These are phyloP conservation scores for Apostasia ramifera DNA, from an alignment of 106 monocot species.

Conservation along the genomic window DNA sequence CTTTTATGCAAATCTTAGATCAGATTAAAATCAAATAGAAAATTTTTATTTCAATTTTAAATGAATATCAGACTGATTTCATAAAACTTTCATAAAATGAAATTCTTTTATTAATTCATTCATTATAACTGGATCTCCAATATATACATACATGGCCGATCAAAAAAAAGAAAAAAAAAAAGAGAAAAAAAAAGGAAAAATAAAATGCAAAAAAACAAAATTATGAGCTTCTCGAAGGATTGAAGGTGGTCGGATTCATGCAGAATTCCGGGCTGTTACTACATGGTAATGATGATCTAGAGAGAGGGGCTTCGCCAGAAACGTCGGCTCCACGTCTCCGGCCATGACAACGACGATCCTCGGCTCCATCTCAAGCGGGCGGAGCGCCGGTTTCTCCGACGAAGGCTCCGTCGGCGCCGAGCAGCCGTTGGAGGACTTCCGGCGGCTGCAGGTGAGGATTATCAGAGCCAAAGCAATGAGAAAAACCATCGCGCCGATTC, in stretches of 20 bases:
- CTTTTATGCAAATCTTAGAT: too few species aligned
- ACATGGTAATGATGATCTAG: background rate
- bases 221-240: too few species aligned
- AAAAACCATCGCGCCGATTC: conserved; percentile 25
- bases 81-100: too few species aligned
- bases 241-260: background rate
- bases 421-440: background rate
- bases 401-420: background rate
- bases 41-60: too few species aligned
- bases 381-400: background rate
- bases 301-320: conserved; percentile 25
- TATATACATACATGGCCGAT: too few species aligned
- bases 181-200: too few species aligned
- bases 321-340: conserved; percentile 39
- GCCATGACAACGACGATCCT: conserved; percentile 51
- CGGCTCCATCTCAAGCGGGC: conserved; percentile 22
- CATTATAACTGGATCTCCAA: too few species aligned
- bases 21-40: too few species aligned
- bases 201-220: too few species aligned
- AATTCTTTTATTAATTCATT: too few species aligned
- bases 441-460: conserved; percentile 31
- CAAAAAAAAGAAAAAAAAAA: too few species aligned
- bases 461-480: conserved; percentile 36
- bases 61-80: too few species aligned
- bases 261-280: background rate